Base-by-base conservation (phyloP, 2,329 filamentous ascomycete genomes). In the Colletotrichum cereale region DNA sequence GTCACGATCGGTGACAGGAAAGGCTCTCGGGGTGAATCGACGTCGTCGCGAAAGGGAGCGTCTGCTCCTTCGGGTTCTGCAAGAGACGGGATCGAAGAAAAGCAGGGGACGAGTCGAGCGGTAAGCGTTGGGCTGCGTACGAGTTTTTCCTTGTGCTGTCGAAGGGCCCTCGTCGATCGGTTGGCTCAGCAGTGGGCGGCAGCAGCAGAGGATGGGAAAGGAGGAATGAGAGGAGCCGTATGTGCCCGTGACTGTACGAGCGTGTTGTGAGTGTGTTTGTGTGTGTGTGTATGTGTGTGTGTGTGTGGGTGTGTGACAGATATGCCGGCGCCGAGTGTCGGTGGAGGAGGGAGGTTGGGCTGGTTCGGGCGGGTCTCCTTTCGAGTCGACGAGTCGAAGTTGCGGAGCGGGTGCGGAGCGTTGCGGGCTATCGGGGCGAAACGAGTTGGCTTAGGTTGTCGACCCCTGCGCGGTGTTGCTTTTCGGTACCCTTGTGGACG, bases 331-430 rank as follows among this genome's bases (percentile, higher is more conserved):
- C 68, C 68, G 68, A 71, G 44, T 58, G 68, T 71, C 65, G 65
- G 68, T 71, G 68, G 68, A 71, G 52, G 68, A 63, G 68, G 57
- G 58, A 71, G 68, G 68, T 71, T 71, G 68, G 68, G 68, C 68
- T 68, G 65, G 52, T 53, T 64, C 47, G 64, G 65, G 68, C 65
- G 68, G 68, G 68, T 71, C 68, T 58, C 52, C 53, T 42, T 64
- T 71, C 68, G 65, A 71, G 65, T 71, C 52, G 52, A 60, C 65
- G 58, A 68, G 68, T 68, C 65, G 65, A 71, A 63, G 64, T 60
- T 68, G 67, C 68, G 58, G 68, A 71, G 68, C 68, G 68, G 68
- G 65, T 71, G 68, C 68, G 68, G 68, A 71, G 68, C 68, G 57
- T 53, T 44, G 68, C 65, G 68, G 68, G 68, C 68, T 71, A 62